phyloP scores from a whole-genome alignment of 2,329 filamentous ascomycete genomes.

The Didymella pomorum region DNA sequence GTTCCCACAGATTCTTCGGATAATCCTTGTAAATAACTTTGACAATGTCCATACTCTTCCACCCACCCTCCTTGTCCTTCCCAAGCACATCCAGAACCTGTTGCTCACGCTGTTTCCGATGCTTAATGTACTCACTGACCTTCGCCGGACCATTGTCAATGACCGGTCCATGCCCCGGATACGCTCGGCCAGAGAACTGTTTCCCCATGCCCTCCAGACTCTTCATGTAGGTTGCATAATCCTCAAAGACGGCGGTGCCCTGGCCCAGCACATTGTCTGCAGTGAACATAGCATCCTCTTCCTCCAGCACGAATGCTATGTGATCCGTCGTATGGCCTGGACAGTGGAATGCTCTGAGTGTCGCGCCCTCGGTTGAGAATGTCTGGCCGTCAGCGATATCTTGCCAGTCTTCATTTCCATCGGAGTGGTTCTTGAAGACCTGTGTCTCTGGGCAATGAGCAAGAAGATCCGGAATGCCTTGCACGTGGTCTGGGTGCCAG shows the following conservation, averaged over 20 bases:
- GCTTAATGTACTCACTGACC: conserved; percentile 82
- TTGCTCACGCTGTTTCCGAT: conserved; percentile 78
- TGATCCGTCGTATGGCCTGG: conserved; percentile 86
- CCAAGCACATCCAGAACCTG: conserved; percentile 49
- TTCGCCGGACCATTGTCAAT: conserved; percentile 75
- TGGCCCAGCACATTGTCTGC: conserved; percentile 90
- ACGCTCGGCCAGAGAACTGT: conserved; percentile 73
- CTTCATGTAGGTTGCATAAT: conserved; percentile 72
- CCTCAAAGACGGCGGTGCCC: conserved; percentile 85
- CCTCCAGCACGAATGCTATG: conserved; percentile 76
- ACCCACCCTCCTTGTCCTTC: conserved; percentile 52
- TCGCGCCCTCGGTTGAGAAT: conserved; percentile 68
- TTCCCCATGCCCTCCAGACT: conserved; percentile 74
- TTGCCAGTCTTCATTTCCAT: conserved; percentile 52
- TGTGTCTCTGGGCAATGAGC: conserved; percentile 67
- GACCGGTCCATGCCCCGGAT: conserved; percentile 87
- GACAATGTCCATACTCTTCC: conserved; percentile 84
- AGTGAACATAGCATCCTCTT: conserved; percentile 85
- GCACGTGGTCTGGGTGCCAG: conserved; percentile 88
- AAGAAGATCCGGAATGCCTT: conserved; percentile 76
- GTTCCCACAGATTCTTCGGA: conserved; percentile 74
- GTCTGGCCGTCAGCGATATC: conserved; percentile 65
- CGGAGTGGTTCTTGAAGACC: conserved; percentile 72
- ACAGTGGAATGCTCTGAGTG: conserved; percentile 70
- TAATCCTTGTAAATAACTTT: conserved; percentile 85